phyloP scores from a whole-genome alignment of 129 eudicot species.

The Flaveria brownii region DNA sequence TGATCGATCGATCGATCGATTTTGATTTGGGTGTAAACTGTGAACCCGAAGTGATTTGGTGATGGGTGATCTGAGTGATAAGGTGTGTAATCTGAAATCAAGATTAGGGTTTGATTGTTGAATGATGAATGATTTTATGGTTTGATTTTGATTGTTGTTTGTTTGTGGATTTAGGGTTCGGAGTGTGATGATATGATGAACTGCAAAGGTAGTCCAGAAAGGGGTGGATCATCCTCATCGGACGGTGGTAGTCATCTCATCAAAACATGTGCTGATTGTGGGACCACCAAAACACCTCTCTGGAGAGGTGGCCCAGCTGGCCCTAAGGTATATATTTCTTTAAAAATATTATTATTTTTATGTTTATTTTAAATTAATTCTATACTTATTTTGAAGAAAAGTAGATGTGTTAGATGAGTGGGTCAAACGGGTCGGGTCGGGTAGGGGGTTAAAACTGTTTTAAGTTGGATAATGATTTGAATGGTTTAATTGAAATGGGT shows the following conservation, averaged over 20 bases:
- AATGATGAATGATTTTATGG: conserved; percentile 1
- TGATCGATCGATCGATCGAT: background rate
- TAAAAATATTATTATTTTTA: too few species aligned
- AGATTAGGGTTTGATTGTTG: background rate
- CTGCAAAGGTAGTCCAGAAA: conserved; percentile 52
- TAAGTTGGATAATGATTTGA: background rate
- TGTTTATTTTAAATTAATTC: background rate
- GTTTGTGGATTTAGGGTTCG: conserved; percentile 46
- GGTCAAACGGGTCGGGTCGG: background rate
- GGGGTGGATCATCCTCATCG: conserved; percentile 47
- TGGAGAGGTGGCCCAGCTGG: conserved; percentile 99
- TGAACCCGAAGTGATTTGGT: background rate
- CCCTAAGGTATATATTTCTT: conserved; percentile 60
- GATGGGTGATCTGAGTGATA: conserved; percentile 82
- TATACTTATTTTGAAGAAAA: background rate
- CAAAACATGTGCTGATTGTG: conserved; percentile 86
- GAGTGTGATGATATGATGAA: conserved; percentile 53
- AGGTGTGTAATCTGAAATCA: conserved; percentile 54
- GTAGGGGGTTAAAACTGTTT: too few species aligned
- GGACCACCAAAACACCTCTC: conserved; percentile 92
- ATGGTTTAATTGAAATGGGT: too few species aligned
- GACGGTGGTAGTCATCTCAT: conserved; percentile 38
- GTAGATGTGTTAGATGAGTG: background rate
- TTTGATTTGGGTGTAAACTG: conserved; percentile 18
- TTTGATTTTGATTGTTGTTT: background rate